Evolutionary conservation across 371 early-diverging fungal genomes (phyloP), one percentile per base, ranked within the genome.

Genomic region (Mucor piriformis): DNA sequence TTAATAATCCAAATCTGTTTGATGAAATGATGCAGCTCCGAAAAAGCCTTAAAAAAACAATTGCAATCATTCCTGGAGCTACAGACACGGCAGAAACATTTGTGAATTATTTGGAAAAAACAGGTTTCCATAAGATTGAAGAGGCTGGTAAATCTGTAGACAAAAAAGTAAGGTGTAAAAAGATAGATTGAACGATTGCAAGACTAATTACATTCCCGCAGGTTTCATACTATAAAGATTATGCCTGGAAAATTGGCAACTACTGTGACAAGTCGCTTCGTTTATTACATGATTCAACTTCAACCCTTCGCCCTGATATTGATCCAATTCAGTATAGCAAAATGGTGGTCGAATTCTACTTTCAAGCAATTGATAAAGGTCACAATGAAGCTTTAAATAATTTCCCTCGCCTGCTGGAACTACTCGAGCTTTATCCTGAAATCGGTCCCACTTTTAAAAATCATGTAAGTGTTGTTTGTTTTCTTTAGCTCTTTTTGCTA

Each of bases 361-460:
- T 90, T 33, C 53, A 63, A 4, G 79, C 84, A 4, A 88, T 81
- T 69, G 57, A 69, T 32, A 33, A 61, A 20, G 78, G 69, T 0
- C 57, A 67, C 11, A 49, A 37, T n/a, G 54, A 75, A 11, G 90
- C 87, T 0, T 70, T 76, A 6, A 84, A 89, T 23, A 70, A 81
- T 3, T 90, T 89, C 61, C 91, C 91, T 5, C 72, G 90, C 6
- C 58, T 91, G 16, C 72, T 92, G 32, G 88, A 89, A 34, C 50
- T 92, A 24, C 69, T 90, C 40, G 88, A 88, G 54, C 53, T 74
- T 20, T 83, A 84, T 50, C 77, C 79, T 3, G 66, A 65, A 2
- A 69, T 67, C 13, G 75, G 77, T 12, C 57, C 63, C 8, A 13
- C 27, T 1, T 81, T 81, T 37, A 67, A 66, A 62, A 6, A 34